phyloP scores from a whole-genome alignment of 2,329 filamentous ascomycete genomes.

The Colletotrichum musicola region DNA sequence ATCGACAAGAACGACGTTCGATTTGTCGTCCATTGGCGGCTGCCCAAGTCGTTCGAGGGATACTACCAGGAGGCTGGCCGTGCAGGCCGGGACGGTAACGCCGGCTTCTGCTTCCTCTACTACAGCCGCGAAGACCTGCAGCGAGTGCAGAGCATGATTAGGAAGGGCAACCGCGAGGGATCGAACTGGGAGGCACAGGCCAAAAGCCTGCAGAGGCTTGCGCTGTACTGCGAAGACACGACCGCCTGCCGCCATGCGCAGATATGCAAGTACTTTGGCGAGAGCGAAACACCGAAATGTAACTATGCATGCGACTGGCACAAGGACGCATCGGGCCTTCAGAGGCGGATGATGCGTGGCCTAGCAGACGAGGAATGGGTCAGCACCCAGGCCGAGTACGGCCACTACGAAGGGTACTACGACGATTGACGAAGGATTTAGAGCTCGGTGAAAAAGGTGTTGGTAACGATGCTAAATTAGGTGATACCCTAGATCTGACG shows the following conservation, averaged over 20 bases:
- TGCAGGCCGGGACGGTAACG: conserved; percentile 90
- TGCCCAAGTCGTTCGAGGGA: conserved; percentile 94
- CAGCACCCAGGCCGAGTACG: conserved; percentile 71
- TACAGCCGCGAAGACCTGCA: conserved; percentile 91
- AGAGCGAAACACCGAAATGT: conserved; percentile 69
- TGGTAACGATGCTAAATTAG: neutral
- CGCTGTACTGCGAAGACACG: conserved; percentile 85
- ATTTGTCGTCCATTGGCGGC: conserved; percentile 94
- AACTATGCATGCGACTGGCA: conserved; percentile 85
- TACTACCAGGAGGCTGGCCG: conserved; percentile 97
- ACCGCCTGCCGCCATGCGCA: conserved; percentile 79
- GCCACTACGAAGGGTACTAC: conserved; percentile 67
- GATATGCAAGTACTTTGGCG: conserved; percentile 84
- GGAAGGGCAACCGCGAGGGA: conserved; percentile 59
- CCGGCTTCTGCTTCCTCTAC: conserved; percentile 88
- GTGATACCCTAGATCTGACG: neutral
- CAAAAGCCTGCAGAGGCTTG: conserved; percentile 75
- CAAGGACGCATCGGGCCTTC: conserved; percentile 73
- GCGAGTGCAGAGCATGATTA: conserved; percentile 71
- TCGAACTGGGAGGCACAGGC: conserved; percentile 63
- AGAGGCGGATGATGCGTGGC: conserved; percentile 67
- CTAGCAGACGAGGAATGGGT: conserved; percentile 73
- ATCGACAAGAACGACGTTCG: conserved; percentile 96
- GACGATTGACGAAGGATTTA: conserved; percentile 52
- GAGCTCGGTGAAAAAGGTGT: neutral